phyloP scores from a whole-genome alignment of 2,329 filamentous ascomycete species.

The Cordyceps tenuipes region DNA sequence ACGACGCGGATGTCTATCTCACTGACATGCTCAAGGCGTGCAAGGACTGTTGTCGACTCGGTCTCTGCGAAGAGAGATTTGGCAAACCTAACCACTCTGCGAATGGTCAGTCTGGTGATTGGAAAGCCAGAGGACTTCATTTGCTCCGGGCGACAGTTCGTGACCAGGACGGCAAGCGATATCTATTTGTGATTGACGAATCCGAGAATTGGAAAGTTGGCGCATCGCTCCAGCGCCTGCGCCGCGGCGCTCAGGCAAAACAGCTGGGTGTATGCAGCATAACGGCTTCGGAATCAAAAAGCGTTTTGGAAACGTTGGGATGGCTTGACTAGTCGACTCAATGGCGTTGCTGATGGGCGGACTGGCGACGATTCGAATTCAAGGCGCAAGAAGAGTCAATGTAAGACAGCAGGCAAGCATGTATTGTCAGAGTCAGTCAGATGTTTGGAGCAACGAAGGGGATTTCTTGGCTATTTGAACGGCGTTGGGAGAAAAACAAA shows the following conservation, averaged over 20 bases:
- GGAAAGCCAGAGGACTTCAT: constrained; percentile 49
- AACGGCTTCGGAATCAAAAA: constrained; percentile 44
- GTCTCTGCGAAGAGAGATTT: constrained; percentile 38
- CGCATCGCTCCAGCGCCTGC: constrained; percentile 50
- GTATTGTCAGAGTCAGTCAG: not conserved
- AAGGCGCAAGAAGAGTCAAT: not conserved
- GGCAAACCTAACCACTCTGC: constrained; percentile 34
- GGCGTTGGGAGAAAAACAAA: constrained; percentile 9
- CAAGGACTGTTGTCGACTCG: constrained; percentile 53
- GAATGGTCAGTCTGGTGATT: constrained; percentile 42
- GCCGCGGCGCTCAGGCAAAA: constrained; percentile 51
- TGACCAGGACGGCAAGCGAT: constrained; percentile 59
- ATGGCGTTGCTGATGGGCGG: too few relatives aligned
- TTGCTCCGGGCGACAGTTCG: constrained; percentile 55
- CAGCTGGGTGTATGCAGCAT: constrained; percentile 52
- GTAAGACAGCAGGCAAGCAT: not conserved
- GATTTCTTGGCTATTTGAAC: constrained; percentile 8
- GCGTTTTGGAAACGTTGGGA: constrained; percentile 49
- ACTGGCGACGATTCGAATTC: not conserved
- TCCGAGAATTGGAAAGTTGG: constrained; percentile 62
- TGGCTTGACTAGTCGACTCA: constrained; percentile 28
- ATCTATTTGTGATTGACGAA: constrained; percentile 55
- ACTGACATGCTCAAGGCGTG: constrained; percentile 55
- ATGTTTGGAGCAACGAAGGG: not conserved
- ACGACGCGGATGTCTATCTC: constrained; percentile 60